A percentile compares a stretch with the other conserved stretches of the same genome.
Evolutionary conservation across 75 land plant species (phyloP).

Genomic region (Pseudotsuga menziesii): DNA sequence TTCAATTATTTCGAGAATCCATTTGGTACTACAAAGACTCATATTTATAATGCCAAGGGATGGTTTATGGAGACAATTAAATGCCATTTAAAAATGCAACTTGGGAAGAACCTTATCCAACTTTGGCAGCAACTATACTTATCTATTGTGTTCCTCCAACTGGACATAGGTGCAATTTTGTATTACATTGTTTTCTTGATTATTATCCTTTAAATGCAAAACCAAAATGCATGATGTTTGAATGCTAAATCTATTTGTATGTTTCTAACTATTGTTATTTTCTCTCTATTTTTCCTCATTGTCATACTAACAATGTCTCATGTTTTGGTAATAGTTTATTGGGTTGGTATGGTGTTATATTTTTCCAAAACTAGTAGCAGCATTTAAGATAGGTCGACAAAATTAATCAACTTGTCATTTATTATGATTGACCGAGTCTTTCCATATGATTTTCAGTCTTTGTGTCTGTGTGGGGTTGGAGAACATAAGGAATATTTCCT

Average conservation of each 20-base stretch:
- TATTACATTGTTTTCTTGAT: neutral
- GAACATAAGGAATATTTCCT: too few species aligned
- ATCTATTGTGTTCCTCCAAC: constrained; percentile 94
- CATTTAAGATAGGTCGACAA: constrained; percentile 37
- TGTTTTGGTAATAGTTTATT: constrained; percentile 22
- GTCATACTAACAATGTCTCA: constrained; percentile 2
- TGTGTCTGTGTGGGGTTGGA: too few species aligned
- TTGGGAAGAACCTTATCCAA: constrained; percentile 34
- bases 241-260: neutral
- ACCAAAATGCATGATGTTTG: neutral
- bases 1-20: neutral
- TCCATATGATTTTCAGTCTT: neutral
- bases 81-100: constrained; percentile 5
- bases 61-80: neutral
- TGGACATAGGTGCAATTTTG: constrained; percentile 55
- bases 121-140: constrained; percentile 55
- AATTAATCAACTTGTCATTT: neutral
- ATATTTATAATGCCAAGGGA: neutral
- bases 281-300: neutral
- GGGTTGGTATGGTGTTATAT: constrained; percentile 59
- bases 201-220: neutral
- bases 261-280: neutral
- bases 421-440: neutral
- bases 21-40: neutral
- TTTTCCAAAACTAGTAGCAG: constrained; percentile 57